Evolutionary conservation across 306 rosid genomes (phyloP).

Genomic region (Trichosanthes truncata): DNA sequence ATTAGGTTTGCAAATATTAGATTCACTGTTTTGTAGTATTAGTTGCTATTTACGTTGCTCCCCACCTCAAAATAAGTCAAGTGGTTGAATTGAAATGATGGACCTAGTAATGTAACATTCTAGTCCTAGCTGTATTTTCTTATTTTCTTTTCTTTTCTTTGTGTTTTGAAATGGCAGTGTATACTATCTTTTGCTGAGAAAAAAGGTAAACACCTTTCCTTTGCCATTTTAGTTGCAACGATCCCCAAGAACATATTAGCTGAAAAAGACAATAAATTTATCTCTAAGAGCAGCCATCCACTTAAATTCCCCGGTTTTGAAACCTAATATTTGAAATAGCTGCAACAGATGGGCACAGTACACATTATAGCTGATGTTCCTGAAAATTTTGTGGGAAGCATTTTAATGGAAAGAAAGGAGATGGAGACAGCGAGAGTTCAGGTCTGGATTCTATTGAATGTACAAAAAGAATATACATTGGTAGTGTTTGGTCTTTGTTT

Average conservation of each 20-base stretch:
- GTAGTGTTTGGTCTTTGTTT: background rate
- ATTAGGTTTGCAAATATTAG: slow-evolving; percentile 28
- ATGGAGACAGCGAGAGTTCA: background rate
- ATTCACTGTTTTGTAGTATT: slow-evolving; percentile 18
- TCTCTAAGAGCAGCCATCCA: background rate
- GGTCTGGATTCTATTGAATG: background rate
- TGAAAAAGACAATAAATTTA: background rate
- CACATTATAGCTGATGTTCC: background rate
- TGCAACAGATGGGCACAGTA: background rate
- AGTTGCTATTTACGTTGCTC: slow-evolving; percentile 13
- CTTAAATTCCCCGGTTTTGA: background rate
- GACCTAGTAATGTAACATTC: background rate
- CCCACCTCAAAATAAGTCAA: slow-evolving; percentile 20
- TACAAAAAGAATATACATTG: background rate
- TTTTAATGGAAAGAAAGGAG: background rate
- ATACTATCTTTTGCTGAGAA: background rate
- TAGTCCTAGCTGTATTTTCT: background rate
- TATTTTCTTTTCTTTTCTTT: background rate
- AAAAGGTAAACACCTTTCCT: background rate
- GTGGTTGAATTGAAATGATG: slow-evolving; percentile 16
- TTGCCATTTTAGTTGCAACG: background rate
- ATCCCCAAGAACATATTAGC: background rate
- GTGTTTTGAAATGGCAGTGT: background rate
- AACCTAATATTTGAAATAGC: background rate
- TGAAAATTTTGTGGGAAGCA: background rate